These are phyloP conservation scores for Colletotrichum musicola DNA, from an alignment of 2,329 filamentous ascomycete species.

Conservation along the genomic window DNA sequence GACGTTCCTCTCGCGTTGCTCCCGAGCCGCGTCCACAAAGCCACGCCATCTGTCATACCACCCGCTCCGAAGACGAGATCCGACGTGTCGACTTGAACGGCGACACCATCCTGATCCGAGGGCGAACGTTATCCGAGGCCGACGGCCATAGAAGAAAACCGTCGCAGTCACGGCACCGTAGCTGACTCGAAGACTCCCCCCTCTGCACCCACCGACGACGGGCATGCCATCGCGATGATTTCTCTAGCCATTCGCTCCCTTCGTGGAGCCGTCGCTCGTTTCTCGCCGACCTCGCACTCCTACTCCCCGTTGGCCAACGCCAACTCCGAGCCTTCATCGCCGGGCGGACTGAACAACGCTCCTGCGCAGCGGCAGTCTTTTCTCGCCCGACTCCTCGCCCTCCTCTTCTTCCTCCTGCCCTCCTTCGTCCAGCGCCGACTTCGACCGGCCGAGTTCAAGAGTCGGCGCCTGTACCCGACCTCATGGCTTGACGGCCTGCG, in stretches of 20 bases:
- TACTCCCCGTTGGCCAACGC: conserved; percentile 28
- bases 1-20: conserved; percentile 1
- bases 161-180: neutral
- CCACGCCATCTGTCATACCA: conserved; percentile 8
- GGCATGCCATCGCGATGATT: conserved; percentile 38
- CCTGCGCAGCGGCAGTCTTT: conserved; percentile 10
- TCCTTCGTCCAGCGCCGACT: conserved; percentile 48
- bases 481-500: conserved; percentile 64
- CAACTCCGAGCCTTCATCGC: conserved; percentile 26
- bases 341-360: conserved; percentile 9
- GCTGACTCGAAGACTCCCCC: neutral
- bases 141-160: neutral
- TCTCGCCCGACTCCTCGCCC: conserved; percentile 22
- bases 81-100: neutral
- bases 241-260: conserved; percentile 37
- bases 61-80: neutral
- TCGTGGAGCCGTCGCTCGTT: conserved; percentile 35
- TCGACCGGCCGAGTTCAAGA: conserved; percentile 42
- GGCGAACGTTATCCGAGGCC: neutral
- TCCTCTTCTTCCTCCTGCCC: conserved; percentile 46
- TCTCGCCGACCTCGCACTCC: conserved; percentile 27
- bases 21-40: conserved; percentile 5
- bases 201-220: neutral
- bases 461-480: conserved; percentile 51
- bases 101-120: neutral